These are phyloP conservation scores for Sporothrix brunneoviolacea DNA, from an alignment of 2,329 filamentous ascomycete species.

Conservation along the genomic window DNA sequence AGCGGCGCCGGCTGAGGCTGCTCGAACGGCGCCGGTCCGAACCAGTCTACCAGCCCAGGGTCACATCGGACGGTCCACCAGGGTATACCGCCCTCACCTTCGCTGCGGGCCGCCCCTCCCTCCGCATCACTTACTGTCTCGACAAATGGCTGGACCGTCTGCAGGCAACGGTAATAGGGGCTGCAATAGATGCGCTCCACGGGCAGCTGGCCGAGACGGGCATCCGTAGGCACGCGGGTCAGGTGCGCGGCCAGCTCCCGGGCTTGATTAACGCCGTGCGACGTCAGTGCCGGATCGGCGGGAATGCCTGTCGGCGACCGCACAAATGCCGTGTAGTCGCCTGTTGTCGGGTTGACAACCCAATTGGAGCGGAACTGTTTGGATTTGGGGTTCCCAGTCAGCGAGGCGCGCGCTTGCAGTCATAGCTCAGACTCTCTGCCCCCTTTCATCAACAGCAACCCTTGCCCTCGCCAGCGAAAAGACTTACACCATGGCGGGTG, in stretches of 20 bases:
- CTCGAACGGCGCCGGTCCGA: constrained; percentile 75
- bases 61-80: constrained; percentile 46
- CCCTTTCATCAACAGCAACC: constrained; percentile 6
- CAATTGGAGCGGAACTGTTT: constrained; percentile 81
- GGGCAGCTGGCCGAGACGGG: constrained; percentile 44
- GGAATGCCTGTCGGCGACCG: constrained; percentile 81
- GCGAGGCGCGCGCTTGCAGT: background rate
- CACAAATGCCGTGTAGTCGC: constrained; percentile 66
- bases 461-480: background rate
- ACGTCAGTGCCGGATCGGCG: constrained; percentile 79
- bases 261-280: constrained; percentile 79
- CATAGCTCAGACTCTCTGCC: background rate
- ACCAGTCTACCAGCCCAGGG: constrained; percentile 73
- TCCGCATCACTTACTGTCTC: constrained; percentile 12
- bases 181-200: constrained; percentile 75
- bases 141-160: constrained; percentile 70
- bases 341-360: constrained; percentile 74
- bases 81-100: too few relatives aligned
- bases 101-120: too few relatives aligned
- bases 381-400: background rate
- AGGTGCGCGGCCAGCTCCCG: constrained; percentile 67
- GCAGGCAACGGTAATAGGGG: constrained; percentile 80
- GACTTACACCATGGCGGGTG: constrained; percentile 65
- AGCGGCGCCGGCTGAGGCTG: constrained; percentile 72
- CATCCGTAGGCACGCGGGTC: constrained; percentile 17